A percentile compares a stretch with the other conserved stretches of the same genome.
phyloP scores from a whole-genome alignment of 371 early-diverging fungal species.

The Fennellomyces sp. region DNA sequence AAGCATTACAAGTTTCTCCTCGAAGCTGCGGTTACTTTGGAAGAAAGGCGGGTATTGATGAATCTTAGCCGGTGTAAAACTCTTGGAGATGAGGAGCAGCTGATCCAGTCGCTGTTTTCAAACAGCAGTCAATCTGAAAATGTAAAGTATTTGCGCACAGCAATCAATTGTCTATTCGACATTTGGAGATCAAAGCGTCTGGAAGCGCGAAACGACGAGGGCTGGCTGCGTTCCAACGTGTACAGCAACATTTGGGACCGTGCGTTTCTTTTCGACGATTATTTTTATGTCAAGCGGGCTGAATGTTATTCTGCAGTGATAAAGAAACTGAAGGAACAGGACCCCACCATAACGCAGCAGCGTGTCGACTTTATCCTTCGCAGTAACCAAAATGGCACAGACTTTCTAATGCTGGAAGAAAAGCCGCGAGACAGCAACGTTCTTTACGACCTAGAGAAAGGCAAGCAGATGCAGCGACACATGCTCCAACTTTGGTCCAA shows the following conservation, averaged over 20 bases:
- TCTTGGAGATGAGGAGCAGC: too few species aligned
- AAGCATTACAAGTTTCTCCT: too few species aligned
- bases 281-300: background rate
- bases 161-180: too few species aligned
- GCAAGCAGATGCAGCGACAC: background rate
- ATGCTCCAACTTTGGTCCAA: slow-evolving; percentile 8
- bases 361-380: slow-evolving; percentile 1
- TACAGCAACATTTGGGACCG: background rate
- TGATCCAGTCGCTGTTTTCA: too few species aligned
- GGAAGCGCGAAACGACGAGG: too few species aligned
- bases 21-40: too few species aligned
- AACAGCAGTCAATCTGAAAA: too few species aligned
- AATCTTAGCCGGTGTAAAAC: too few species aligned
- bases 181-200: too few species aligned
- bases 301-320: slow-evolving; percentile 8
- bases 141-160: too few species aligned
- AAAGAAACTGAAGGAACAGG: background rate
- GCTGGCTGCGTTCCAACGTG: background rate
- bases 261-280: background rate
- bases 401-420: background rate
- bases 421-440: background rate
- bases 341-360: background rate
- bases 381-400: background rate
- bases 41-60: too few species aligned
- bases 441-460: background rate